Evolutionary conservation across 163 green algal species (phyloP), one percentile per base, ranked within the genome.

Genomic region (Scenedesmus sp.): DNA sequence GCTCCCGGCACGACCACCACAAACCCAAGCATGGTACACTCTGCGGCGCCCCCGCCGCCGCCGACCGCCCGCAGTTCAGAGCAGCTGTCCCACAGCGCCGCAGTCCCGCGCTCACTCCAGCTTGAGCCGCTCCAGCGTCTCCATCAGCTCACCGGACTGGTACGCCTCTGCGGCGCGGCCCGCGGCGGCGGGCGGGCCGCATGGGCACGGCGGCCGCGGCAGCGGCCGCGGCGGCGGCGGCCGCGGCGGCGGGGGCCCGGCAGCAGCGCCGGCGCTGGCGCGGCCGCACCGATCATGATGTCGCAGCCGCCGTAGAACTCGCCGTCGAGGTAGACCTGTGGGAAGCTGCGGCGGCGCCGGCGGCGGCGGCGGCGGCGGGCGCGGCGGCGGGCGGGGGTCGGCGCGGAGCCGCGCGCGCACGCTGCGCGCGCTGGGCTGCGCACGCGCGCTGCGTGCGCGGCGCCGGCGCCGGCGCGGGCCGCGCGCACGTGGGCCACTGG

Each of bases 231-330:
- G 18, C 14, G 14, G 24, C 24, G 50, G 14, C 24, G 9, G 50
- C 39, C 10, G 39, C 7, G 7, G 10, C 10, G 39, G 7, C 39
- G 6, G 39, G 39, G 6, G 6, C 39, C 7, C 39, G 26, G 53
- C 53, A 62, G 28, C 20, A 36, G 53, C 53, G 28, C 20, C 22
- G 22, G 9, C 36, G 2, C 84, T 83, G n/a, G n/a, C n/a, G n/a
- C n/a, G n/a, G n/a, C n/a, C n/a, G n/a, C 50, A 92, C 86, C 88
- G 47, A 97, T 93, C 88, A 97, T 93, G 83, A 89, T 89, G 85
- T 98, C 94, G 50, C 91, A 97, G 18, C 94, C 94, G 29, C 94
- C 94, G 80, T 89, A 95, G 76, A 98, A 97, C 77, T 98, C 93
- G 0, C 89, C 91, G 69, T 92, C 89, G 50, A 97, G 92, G 84